Conservation (phyloP, 2,329 filamentous ascomycete species). For the Dactylellina drechsleri region DNA sequence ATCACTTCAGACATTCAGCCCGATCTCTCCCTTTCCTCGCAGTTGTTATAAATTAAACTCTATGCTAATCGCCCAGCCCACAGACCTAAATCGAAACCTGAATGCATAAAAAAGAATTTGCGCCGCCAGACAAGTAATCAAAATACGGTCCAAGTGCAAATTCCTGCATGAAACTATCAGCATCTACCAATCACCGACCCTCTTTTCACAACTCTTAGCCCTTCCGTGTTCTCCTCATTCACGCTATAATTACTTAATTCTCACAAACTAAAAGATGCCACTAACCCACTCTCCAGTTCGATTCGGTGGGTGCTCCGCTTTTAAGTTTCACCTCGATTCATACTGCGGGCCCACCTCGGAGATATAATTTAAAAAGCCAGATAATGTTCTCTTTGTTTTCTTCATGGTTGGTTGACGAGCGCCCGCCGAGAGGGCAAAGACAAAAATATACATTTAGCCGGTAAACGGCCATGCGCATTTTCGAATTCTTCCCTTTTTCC, state of each 20-base stretch:
- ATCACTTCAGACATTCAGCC: too few species aligned
- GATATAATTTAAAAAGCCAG: constrained; percentile 15
- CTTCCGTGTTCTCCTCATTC: constrained; percentile 18
- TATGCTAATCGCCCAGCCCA: too few species aligned
- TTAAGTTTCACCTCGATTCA: constrained; percentile 4
- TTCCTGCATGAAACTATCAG: not conserved
- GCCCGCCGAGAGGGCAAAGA: too few species aligned
- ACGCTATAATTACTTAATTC: constrained; percentile 5
- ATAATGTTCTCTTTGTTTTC: not conserved
- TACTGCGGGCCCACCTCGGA: constrained; percentile 14
- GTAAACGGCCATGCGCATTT: too few species aligned
- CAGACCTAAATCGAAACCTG: too few species aligned
- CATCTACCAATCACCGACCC: constrained; percentile 2
- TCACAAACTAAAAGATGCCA: too few species aligned
- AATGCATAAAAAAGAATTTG: not conserved
- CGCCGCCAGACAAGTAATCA: constrained; percentile 8
- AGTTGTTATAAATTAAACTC: too few species aligned
- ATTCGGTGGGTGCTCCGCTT: not conserved
- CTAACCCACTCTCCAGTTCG: too few species aligned
- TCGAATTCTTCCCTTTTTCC: too few species aligned
- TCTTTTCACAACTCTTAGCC: constrained; percentile 7
- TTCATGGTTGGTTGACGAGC: not conserved
- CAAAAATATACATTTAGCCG: too few species aligned
- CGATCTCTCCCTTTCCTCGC: too few species aligned
- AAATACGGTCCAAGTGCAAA: not conserved